A percentile compares a stretch with the other conserved stretches of the same genome.
Conservation (phyloP, 495 filamentous ascomycete species). For the Podospora sp. region DNA sequence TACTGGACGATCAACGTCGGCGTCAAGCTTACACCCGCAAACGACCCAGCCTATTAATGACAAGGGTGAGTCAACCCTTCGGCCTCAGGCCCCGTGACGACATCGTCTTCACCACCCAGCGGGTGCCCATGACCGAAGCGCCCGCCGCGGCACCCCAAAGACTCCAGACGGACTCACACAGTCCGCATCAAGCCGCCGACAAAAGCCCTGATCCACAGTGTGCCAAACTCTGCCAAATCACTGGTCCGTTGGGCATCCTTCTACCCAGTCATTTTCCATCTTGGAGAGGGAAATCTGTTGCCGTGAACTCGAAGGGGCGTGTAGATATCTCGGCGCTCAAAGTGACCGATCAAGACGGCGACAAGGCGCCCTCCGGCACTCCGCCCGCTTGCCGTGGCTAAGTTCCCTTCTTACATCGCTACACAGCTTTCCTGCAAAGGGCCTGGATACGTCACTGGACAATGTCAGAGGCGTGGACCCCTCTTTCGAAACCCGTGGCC, state of each 20-base stretch:
- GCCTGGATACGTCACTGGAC: conserved; percentile 23
- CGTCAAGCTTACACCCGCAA: neutral
- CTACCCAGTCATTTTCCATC: neutral
- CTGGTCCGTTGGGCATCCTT: neutral
- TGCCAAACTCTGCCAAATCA: neutral
- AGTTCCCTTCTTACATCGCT: neutral
- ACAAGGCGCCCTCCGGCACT: neutral
- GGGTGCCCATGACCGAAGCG: neutral
- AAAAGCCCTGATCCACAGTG: conserved; percentile 2
- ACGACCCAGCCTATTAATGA: neutral
- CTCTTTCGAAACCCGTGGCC: neutral
- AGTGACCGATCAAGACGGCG: conserved; percentile 1
- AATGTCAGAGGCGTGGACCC: conserved; percentile 9
- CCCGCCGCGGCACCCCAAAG: neutral
- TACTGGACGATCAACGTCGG: neutral
- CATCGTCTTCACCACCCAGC: neutral
- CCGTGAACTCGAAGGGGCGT: neutral
- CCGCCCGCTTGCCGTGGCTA: neutral
- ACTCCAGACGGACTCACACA: neutral
- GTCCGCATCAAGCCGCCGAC: neutral
- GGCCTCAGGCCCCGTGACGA: neutral
- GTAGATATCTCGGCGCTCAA: neutral
- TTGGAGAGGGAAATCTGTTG: neutral
- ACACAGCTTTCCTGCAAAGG: neutral
- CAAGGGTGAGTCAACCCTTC: neutral